Evolutionary conservation across 257 asterid species (phyloP).

Genomic region (Salvia rosmarinus): DNA sequence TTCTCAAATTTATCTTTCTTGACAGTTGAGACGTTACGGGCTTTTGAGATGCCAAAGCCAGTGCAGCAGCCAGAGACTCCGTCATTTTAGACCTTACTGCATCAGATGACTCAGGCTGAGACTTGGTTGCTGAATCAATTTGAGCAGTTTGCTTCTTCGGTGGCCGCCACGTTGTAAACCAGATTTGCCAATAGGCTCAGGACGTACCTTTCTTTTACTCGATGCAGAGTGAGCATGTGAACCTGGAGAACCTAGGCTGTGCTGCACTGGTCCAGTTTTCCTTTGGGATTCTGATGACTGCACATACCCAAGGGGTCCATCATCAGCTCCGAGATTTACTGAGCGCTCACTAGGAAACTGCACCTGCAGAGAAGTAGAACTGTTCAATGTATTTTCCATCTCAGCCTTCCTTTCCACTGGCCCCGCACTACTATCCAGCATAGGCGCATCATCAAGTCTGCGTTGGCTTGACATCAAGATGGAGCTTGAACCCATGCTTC

Average conservation of each 20-base stretch:
- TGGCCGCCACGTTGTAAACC: conserved; percentile 62
- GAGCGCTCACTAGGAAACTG: conserved; percentile 51
- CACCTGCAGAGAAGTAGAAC: conserved; percentile 45
- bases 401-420: conserved; percentile 81
- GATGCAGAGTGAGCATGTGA: conserved; percentile 35
- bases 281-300: conserved; percentile 43
- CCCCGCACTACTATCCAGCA: conserved; percentile 36
- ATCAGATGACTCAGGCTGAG: conserved; percentile 54
- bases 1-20: conserved; percentile 36
- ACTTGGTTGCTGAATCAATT: conserved; percentile 54
- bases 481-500: conserved; percentile 36
- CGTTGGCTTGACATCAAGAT: conserved; percentile 40
- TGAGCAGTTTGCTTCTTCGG: conserved; percentile 60
- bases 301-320: conserved; percentile 35
- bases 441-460: conserved; percentile 28
- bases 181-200: conserved; percentile 60
- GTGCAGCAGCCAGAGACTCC: conserved; percentile 78
- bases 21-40: conserved; percentile 38
- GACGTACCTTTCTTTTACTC: conserved; percentile 57
- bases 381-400: conserved; percentile 37
- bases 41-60: conserved; percentile 57
- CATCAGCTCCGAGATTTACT: conserved; percentile 41
- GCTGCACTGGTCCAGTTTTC: conserved; percentile 48
- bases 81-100: conserved; percentile 95
- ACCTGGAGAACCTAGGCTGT: conserved; percentile 41